Evolutionary conservation across 495 filamentous ascomycete genomes (phyloP), one percentile per base, ranked within the genome.

Genomic region (Penicillium odoratum): DNA sequence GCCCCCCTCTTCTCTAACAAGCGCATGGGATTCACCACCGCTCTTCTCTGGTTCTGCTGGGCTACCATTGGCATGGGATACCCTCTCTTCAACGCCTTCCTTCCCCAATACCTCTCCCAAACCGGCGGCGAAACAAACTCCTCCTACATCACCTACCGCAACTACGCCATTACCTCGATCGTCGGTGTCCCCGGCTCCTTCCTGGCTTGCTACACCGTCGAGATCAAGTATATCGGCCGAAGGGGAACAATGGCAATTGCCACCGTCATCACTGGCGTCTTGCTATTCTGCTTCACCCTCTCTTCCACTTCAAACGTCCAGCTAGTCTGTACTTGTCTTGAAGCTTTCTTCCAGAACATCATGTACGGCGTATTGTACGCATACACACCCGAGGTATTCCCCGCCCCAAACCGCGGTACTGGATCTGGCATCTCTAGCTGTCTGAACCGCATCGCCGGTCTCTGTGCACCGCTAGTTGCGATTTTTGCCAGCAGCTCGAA

Each of bases 361-460:
- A 84, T 84, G 82, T 85, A 85, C 59, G 83, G 82, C 21, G 83
- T 85, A 4, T 69, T 86, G 7, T 85, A 84, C 63, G 80, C 80
- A 38, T 83, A 83, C 64, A 85, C 84, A 0, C 84, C 84, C 1
- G 84, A 86, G 58, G 81, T 85, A 13, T 84, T 85, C 70, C 82
- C 84, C 0, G 81, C 81, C 13, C 80, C 81, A 0, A 78, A 79
- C 63, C 76, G 84, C 29, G 84, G 84, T 13, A 84, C 82, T 2
- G 84, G 79, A 4, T 82, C 80, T 5, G 84, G 84, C 31, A 82
- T 86, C 29, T 75, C 76, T 11, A 81, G 78, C 56, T 80, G 78
- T 55, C 61, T 87, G 54, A 85, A 85, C 61, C 77, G 83, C 18
- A 74, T 86, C 29, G 71, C 78, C 3, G 83, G 84, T 51, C 75